phyloP scores from a whole-genome alignment of 2,329 filamentous ascomycete genomes.

The Teratosphaeria epicoccoides region DNA sequence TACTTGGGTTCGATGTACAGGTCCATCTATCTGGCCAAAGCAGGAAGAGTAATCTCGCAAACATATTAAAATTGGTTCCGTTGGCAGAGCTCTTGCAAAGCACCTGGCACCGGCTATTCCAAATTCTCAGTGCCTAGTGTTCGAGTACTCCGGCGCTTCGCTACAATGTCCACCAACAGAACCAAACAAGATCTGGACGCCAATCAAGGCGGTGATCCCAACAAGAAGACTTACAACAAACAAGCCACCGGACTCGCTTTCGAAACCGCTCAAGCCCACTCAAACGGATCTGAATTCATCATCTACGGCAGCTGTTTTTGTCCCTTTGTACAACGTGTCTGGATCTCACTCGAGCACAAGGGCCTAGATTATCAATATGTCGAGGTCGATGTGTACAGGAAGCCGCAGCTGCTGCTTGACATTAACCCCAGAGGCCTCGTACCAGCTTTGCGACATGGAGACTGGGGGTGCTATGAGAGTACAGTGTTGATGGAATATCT shows the following conservation, averaged over 20 bases:
- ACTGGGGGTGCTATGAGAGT: slow-evolving; percentile 76
- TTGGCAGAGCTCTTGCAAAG: neutral
- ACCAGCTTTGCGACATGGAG: slow-evolving; percentile 64
- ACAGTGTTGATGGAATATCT: slow-evolving; percentile 78
- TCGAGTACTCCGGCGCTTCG: neutral
- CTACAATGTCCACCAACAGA: slow-evolving; percentile 4
- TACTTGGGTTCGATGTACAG: neutral
- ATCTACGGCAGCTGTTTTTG: slow-evolving; percentile 78
- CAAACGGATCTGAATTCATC: slow-evolving; percentile 60
- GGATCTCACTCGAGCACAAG: slow-evolving; percentile 79
- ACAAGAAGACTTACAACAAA: slow-evolving; percentile 57
- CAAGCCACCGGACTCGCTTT: slow-evolving; percentile 62
- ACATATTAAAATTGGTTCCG: neutral
- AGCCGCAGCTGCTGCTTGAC: slow-evolving; percentile 59
- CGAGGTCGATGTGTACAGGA: slow-evolving; percentile 71
- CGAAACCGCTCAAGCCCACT: slow-evolving; percentile 57
- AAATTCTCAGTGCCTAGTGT: neutral
- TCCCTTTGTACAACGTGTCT: slow-evolving; percentile 77
- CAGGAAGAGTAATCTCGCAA: neutral
- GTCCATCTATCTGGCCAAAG: neutral
- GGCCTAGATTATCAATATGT: slow-evolving; percentile 73
- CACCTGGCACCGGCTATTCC: neutral
- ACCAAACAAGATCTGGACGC: slow-evolving; percentile 27
- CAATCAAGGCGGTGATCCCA: slow-evolving; percentile 38
- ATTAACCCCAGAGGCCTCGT: slow-evolving; percentile 67